Base-by-base conservation (phyloP, 441 rosid species). In the Dalechampia spathulata region DNA sequence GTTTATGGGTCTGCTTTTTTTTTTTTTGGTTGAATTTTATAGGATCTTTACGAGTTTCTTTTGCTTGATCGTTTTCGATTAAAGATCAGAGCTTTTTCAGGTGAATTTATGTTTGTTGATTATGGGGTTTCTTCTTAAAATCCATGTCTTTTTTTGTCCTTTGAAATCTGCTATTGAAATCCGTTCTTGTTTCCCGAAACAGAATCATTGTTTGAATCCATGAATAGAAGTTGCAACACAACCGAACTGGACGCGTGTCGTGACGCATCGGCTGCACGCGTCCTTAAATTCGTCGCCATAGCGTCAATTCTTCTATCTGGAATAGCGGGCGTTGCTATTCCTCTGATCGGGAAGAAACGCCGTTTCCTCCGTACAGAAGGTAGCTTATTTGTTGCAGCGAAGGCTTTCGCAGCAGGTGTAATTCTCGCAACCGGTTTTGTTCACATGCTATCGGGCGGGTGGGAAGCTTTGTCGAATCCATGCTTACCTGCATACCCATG, bases 391-490 rank as follows among this genome's bases (percentile, higher is more conserved):
- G 78, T 87, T 1, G 84, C 90, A 0, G 85, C 90, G 3, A 91
- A 88, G 74, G 90, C 95, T 2, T 91, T 91, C 32, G 98, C 96
- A 0, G 98, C 95, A 0, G 96, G 98, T 12, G 96, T 91, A 7
- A 91, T 90, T 44, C 82, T 90, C 7, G 95, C 98, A 5, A 91
- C 98, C 13, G 98, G 92, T 25, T 91, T 91, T 51, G 95, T 88
- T 53, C 98, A 88, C 67, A 87, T 91, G 96, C 70, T 91, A 20
- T 50, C 89, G 0, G 87, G 66, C 0, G 98, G 93, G 11, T 45
- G 85, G 0, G 57, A 71, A 1, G 89, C 95, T 2, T 67, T 91
- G 0, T 42, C 75, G 0, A 74, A 88, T 48, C 79, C 87, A 6
- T 91, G 98, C 67, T 59, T 91, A 15, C 91, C 96, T 16, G 71